Percentiles rank a stretch among this genome's conserved stretches.
Evolutionary conservation across 2,329 filamentous ascomycete species (phyloP).

Genomic region (Fusarium mexicanum): DNA sequence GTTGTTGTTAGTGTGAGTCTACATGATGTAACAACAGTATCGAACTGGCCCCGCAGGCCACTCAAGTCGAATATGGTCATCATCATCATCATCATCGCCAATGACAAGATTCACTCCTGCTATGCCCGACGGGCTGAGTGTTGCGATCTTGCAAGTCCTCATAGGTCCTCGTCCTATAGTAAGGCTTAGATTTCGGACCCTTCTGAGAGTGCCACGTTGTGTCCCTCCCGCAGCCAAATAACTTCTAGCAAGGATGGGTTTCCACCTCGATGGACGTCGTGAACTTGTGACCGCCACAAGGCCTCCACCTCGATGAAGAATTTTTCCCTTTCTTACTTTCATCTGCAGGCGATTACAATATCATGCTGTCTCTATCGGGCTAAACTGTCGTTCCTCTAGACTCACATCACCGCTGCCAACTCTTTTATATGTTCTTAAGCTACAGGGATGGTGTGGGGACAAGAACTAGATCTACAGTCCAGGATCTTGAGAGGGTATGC

Average conservation of each 20-base stretch:
- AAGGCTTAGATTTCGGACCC: constrained; percentile 29
- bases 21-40: constrained; percentile 31
- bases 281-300: constrained; percentile 36
- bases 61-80: constrained; percentile 26
- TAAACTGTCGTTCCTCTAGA: constrained; percentile 14
- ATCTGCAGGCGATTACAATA: constrained; percentile 15
- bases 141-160: constrained; percentile 18
- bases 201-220: constrained; percentile 43
- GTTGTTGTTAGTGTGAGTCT: constrained; percentile 34
- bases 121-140: constrained; percentile 11
- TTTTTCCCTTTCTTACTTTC: constrained; percentile 22
- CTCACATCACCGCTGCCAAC: constrained; percentile 24
- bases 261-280: constrained; percentile 40
- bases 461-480: constrained; percentile 43
- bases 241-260: constrained; percentile 30
- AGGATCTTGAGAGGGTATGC: constrained; percentile 33
- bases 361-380: constrained; percentile 20
- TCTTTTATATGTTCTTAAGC: constrained; percentile 12
- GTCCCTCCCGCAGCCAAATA: constrained; percentile 30
- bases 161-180: constrained; percentile 26
- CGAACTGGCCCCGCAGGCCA: constrained; percentile 25
- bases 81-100: constrained; percentile 3
- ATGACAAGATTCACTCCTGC: constrained; percentile 5
- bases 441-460: constrained; percentile 35
- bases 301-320: constrained; percentile 43